phyloP scores from a whole-genome alignment of 2,329 filamentous ascomycete genomes.

The Fusarium sp. region DNA sequence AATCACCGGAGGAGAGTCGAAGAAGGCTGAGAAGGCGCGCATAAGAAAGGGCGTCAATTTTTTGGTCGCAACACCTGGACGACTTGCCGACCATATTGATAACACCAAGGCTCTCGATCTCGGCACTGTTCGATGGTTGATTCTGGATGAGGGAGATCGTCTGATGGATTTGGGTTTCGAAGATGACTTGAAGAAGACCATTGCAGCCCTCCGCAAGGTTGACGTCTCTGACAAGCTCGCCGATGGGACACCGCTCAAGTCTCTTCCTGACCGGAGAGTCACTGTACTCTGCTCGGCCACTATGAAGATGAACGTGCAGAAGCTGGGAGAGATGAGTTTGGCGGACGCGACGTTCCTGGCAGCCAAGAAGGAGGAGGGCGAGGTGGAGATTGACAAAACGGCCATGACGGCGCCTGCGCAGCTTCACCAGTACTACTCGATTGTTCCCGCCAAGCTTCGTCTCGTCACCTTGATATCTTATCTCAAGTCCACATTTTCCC shows the following conservation, averaged over 20 bases:
- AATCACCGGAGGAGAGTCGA: constrained; percentile 77
- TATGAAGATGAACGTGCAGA: constrained; percentile 97
- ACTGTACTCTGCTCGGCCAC: constrained; percentile 96
- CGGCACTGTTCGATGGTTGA: constrained; percentile 90
- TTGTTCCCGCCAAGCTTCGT: constrained; percentile 89
- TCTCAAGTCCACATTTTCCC: constrained; percentile 87
- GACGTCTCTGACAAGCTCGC: constrained; percentile 69
- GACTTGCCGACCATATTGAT: constrained; percentile 90
- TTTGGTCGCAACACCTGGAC: constrained; percentile 91
- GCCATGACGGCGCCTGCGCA: constrained; percentile 87
- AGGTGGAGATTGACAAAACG: constrained; percentile 59
- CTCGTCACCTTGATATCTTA: constrained; percentile 88
- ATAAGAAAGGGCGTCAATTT: constrained; percentile 96
- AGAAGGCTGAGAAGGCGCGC: constrained; percentile 89
- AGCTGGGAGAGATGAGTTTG: constrained; percentile 92
- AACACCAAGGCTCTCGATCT: constrained; percentile 92
- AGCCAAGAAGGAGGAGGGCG: constrained; percentile 66
- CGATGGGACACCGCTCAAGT: constrained; percentile 67
- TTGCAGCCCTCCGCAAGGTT: constrained; percentile 79
- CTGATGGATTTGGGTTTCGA: constrained; percentile 99
- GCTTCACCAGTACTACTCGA: constrained; percentile 89
- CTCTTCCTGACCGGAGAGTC: constrained; percentile 80
- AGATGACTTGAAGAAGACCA: constrained; percentile 89
- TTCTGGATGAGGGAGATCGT: constrained; percentile 96
- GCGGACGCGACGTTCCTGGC: constrained; percentile 92